Evolutionary conservation across 768 basidiomycete species (phyloP).

Genomic region (Hygrophorus russula): DNA sequence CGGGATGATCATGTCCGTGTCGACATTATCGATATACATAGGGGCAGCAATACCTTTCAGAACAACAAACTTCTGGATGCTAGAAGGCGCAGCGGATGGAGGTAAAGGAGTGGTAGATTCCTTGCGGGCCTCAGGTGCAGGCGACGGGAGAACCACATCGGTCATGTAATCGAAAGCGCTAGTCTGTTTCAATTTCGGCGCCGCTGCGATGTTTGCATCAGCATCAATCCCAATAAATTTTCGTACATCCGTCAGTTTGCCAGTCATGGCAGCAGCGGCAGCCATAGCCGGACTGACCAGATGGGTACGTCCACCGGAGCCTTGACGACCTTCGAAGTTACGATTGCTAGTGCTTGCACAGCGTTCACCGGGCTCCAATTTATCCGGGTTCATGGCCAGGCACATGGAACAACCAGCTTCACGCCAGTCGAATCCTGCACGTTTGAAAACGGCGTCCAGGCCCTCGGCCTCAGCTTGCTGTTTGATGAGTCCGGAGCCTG

Average conservation of each 20-base stretch:
- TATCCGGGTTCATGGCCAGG: constrained; percentile 92
- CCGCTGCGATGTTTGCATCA: constrained; percentile 31
- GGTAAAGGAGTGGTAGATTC: constrained; percentile 25
- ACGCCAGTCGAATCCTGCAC: constrained; percentile 90
- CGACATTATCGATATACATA: constrained; percentile 74
- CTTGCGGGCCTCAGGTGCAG: constrained; percentile 30
- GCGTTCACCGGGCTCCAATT: constrained; percentile 69
- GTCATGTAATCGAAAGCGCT: constrained; percentile 71
- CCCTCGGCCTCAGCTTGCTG: constrained; percentile 88
- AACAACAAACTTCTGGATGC: constrained; percentile 51
- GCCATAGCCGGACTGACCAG: constrained; percentile 89
- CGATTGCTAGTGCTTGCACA: constrained; percentile 91
- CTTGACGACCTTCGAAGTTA: constrained; percentile 87
- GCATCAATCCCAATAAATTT: constrained; percentile 47
- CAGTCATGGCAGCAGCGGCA: constrained; percentile 80
- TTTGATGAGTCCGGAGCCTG: constrained; percentile 84
- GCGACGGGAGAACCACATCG: constrained; percentile 49
- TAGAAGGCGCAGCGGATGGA: constrained; percentile 30
- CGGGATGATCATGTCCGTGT: constrained; percentile 92
- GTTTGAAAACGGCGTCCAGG: constrained; percentile 75
- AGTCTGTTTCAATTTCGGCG: constrained; percentile 54
- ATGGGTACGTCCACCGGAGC: constrained; percentile 83
- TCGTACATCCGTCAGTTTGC: constrained; percentile 77
- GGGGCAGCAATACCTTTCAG: constrained; percentile 72
- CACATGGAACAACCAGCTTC: constrained; percentile 97